Base-by-base conservation (phyloP, 257 asterid genomes). In the Cynanchum wilfordii region DNA sequence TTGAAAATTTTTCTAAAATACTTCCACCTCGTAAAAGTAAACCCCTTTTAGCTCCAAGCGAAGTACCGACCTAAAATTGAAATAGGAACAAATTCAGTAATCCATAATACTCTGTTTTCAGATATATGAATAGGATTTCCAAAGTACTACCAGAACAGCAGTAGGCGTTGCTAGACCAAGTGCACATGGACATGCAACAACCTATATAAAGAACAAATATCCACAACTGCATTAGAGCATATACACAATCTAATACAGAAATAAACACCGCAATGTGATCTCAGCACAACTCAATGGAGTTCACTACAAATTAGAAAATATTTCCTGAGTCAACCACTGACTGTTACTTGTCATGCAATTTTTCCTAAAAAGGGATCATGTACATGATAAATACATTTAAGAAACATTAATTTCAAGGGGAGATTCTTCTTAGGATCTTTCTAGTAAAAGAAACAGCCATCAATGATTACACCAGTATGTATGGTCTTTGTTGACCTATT, bases 141-240 rank as follows among this genome's bases (percentile, higher is more conserved):
- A 54, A 73, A 66, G 57, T 62, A 71, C 79, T 95, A 95, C 99
- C 98, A 95, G 88, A 75, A 95, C 98, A 62, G 99, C 99, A 60
- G 99, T 95, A 68, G 99, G 99, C 68, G 99, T 95, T 73, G 99
- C 99, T 76, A 95, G 81, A 80, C 99, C 99, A 79, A 95, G 98
- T 69, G 99, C 99, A 86, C 99, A 95, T 59, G 99, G 99, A 84
- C 99, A 95, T 76, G 99, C 99, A 55, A 95, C 88, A 80, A 95
- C 99, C 99, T 95, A 85, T 81, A 82, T 24, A 76, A 80, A 74
- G 78, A 82, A 33, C 71, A 78, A 59, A 74, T 54, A 51, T 50
- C 49, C 70, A 68, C 74, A 62, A 79, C 67, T 27, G 68, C 51
- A 73, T 68, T 64, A 67, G 68, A 77, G 45, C 49, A 16, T 57